Conservation (phyloP, 208 protist genomes). For the Trypanosoma vivax region DNA sequence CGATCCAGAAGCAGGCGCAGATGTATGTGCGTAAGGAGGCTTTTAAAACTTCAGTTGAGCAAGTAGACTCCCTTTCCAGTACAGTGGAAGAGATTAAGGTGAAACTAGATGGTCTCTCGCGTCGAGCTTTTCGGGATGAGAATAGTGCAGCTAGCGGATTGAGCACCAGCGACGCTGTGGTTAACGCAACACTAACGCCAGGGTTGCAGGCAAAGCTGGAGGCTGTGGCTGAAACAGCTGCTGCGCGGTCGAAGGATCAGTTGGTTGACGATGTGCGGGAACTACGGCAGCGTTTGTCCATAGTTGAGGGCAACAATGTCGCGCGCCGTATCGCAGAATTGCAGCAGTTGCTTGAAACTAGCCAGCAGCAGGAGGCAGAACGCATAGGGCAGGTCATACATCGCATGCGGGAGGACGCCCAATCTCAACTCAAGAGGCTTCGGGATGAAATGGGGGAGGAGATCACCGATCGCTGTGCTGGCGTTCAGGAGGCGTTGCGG, state of each 20-base stretch:
- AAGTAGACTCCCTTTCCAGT: neutral
- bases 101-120: neutral
- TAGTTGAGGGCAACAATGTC: neutral
- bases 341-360: neutral
- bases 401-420: constrained; percentile 4
- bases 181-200: too few species aligned
- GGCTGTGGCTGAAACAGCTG: too few species aligned
- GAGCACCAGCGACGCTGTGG: too few species aligned
- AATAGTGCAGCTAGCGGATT: neutral
- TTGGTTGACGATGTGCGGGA: neutral
- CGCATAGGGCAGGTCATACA: neutral
- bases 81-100: neutral
- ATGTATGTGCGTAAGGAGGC: neutral
- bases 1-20: constrained; percentile 4
- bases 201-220: too few species aligned
- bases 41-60: neutral
- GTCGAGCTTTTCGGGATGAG: neutral
- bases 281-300: neutral
- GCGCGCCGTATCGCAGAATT: neutral
- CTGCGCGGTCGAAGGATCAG: too few species aligned
- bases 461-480: neutral
- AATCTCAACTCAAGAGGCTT: constrained; percentile 6
- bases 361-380: constrained; percentile 2
- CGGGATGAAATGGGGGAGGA: neutral
- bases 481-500: neutral